These are phyloP conservation scores for Anthracocystis panici-leucophaei DNA, from an alignment of 1,284 basidiomycete genomes.

Conservation along the genomic window DNA sequence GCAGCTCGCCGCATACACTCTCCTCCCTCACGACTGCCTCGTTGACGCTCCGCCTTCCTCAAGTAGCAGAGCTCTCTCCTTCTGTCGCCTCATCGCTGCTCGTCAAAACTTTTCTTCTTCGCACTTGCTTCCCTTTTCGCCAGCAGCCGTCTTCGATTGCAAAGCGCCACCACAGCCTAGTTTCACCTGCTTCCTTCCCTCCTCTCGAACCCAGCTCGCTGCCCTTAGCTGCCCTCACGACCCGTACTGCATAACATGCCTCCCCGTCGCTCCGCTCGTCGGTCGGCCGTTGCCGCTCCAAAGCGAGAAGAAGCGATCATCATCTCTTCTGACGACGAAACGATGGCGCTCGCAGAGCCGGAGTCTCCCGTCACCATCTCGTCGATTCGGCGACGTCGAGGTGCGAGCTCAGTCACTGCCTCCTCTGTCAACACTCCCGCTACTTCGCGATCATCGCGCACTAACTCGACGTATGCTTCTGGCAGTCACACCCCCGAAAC, in stretches of 20 bases:
- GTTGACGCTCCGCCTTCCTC: constrained; percentile 2
- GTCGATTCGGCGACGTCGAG: constrained; percentile 16
- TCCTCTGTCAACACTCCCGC: constrained; percentile 30
- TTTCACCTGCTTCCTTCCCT: neutral
- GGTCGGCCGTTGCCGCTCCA: constrained; percentile 18
- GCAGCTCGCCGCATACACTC: constrained; percentile 11
- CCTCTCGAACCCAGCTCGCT: neutral
- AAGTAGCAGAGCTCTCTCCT: neutral
- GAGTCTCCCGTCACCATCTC: constrained; percentile 5
- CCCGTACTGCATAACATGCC: constrained; percentile 18
- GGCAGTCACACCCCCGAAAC: constrained; percentile 53
- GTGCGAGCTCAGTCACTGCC: constrained; percentile 25
- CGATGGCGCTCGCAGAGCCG: neutral
- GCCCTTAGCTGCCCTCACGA: too few species aligned
- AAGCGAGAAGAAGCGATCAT: constrained; percentile 22
- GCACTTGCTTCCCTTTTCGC: neutral
- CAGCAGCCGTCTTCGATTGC: neutral
- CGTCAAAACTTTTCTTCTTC: neutral
- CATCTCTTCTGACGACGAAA: constrained; percentile 38
- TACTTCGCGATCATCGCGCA: constrained; percentile 39
- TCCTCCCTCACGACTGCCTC: constrained; percentile 7
- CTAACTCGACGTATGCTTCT: constrained; percentile 37
- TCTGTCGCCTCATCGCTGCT: neutral
- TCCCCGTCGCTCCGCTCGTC: constrained; percentile 39
- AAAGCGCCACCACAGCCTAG: neutral